Conservation (phyloP, 208 protist genomes). For the Trypanosoma lewisi region DNA sequence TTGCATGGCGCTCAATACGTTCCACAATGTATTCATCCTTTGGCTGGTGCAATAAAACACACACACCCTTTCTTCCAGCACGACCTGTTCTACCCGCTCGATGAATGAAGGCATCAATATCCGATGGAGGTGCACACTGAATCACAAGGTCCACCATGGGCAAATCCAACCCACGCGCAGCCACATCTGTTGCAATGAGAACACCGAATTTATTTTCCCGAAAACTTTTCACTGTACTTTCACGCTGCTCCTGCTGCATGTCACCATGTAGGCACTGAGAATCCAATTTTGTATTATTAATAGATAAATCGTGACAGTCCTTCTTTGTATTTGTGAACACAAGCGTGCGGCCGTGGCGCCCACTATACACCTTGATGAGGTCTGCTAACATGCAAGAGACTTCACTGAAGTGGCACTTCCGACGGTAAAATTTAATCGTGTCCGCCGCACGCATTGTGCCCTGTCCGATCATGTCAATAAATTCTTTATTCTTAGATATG, state of each 20-base stretch:
- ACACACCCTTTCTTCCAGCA: slow-evolving; percentile 89
- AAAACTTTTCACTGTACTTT: slow-evolving; percentile 94
- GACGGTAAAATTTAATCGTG: slow-evolving; percentile 85
- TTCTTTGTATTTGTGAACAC: slow-evolving; percentile 95
- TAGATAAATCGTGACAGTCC: slow-evolving; percentile 88
- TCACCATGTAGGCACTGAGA: slow-evolving; percentile 96
- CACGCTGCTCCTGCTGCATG: slow-evolving; percentile 91
- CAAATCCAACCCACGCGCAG: slow-evolving; percentile 84
- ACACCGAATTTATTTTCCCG: slow-evolving; percentile 91
- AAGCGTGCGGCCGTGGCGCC: slow-evolving; percentile 77
- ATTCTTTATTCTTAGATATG: slow-evolving; percentile 80
- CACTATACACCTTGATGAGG: slow-evolving; percentile 88
- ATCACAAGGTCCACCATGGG: slow-evolving; percentile 91
- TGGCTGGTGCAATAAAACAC: slow-evolving; percentile 84
- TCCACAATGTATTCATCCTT: slow-evolving; percentile 88
- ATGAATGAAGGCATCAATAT: slow-evolving; percentile 97
- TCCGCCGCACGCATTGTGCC: slow-evolving; percentile 93
- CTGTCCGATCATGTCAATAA: slow-evolving; percentile 94
- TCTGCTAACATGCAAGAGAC: slow-evolving; percentile 92
- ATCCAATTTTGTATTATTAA: slow-evolving; percentile 89
- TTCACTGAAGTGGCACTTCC: slow-evolving; percentile 89
- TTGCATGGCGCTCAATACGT: slow-evolving; percentile 88
- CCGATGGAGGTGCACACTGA: slow-evolving; percentile 75
- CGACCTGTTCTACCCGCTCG: slow-evolving; percentile 95
- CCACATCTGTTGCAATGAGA: slow-evolving; percentile 94